Evolutionary conservation across 495 filamentous ascomycete genomes (phyloP).

Genomic region (Aspergillus bridgeri): DNA sequence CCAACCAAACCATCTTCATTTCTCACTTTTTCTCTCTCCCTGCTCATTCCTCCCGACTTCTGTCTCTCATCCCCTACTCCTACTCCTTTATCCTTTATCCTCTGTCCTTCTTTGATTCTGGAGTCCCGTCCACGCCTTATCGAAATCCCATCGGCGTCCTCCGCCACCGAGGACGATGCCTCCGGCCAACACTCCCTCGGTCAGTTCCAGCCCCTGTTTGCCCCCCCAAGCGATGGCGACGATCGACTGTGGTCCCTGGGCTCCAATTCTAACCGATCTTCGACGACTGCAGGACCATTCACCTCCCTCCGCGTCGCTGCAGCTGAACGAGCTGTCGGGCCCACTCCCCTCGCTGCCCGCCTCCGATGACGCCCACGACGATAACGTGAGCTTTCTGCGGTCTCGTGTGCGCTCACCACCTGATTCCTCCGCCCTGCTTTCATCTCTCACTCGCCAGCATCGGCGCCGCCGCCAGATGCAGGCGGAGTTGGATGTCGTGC

Average conservation of each 20-base stretch:
- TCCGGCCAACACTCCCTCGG: slow-evolving; percentile 15
- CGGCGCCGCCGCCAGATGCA: slow-evolving; percentile 34
- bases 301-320: slow-evolving; percentile 29
- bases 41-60: not conserved
- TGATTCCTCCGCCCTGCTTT: slow-evolving; percentile 31
- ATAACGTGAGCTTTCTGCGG: slow-evolving; percentile 58
- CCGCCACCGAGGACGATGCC: slow-evolving; percentile 4
- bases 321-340: slow-evolving; percentile 32
- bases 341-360: slow-evolving; percentile 41
- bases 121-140: not conserved
- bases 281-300: not conserved
- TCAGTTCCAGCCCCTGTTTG: slow-evolving; percentile 11
- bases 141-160: not conserved
- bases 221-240: slow-evolving; percentile 2
- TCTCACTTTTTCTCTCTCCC: not conserved
- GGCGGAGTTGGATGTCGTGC: slow-evolving; percentile 32
- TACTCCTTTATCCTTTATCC: not conserved
- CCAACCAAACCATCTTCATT: not conserved
- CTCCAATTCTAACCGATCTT: slow-evolving; percentile 3
- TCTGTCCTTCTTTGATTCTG: too few species aligned
- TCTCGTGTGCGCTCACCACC: slow-evolving; percentile 36
- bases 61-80: not conserved
- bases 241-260: not conserved
- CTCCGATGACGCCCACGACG: slow-evolving; percentile 54
- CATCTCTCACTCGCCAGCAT: slow-evolving; percentile 34